A percentile compares a stretch with the other conserved stretches of the same genome.
Evolutionary conservation across 2,329 filamentous ascomycete species (phyloP).

Genomic region (Neocucurbitaria cava): DNA sequence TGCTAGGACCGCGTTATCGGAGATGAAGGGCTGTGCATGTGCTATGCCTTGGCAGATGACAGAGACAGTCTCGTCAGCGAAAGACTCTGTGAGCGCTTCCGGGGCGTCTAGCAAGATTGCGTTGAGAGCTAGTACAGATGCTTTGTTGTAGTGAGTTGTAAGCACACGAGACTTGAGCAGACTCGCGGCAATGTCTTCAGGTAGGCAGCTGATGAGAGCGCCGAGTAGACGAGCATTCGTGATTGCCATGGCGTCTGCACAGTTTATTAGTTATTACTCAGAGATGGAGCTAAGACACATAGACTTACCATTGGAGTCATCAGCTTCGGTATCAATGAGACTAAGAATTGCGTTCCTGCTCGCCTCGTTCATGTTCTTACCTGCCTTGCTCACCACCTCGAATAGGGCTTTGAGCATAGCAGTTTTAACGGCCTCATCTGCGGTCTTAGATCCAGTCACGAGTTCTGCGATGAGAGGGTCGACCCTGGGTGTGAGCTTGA

Average conservation of each 20-base stretch:
- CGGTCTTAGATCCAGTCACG: conserved; percentile 92
- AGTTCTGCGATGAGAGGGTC: conserved; percentile 93
- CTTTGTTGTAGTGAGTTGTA: conserved; percentile 74
- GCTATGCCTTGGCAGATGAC: conserved; percentile 80
- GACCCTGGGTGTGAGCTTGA: conserved; percentile 92
- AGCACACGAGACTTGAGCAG: conserved; percentile 77
- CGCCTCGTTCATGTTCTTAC: conserved; percentile 90
- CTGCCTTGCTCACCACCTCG: conserved; percentile 94
- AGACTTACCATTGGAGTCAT: conserved; percentile 70
- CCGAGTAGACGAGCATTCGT: conserved; percentile 91
- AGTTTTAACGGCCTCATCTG: conserved; percentile 83
- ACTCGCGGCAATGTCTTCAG: conserved; percentile 69
- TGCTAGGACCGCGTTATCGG: conserved; percentile 87
- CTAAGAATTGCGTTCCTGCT: conserved; percentile 85
- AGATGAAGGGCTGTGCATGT: conserved; percentile 76
- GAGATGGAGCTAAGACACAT: neutral
- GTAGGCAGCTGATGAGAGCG: conserved; percentile 85
- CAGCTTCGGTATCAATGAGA: conserved; percentile 84
- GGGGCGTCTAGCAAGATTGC: conserved; percentile 85
- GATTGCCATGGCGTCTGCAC: conserved; percentile 73
- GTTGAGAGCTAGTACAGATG: conserved; percentile 87
- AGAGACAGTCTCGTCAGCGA: conserved; percentile 77
- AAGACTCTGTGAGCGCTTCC: conserved; percentile 69
- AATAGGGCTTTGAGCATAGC: conserved; percentile 98
- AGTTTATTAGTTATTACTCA: conserved; percentile 13